Evolutionary conservation across 306 rosid genomes (phyloP), one percentile per base, ranked within the genome.

Genomic region (Cucurbita maxima): DNA sequence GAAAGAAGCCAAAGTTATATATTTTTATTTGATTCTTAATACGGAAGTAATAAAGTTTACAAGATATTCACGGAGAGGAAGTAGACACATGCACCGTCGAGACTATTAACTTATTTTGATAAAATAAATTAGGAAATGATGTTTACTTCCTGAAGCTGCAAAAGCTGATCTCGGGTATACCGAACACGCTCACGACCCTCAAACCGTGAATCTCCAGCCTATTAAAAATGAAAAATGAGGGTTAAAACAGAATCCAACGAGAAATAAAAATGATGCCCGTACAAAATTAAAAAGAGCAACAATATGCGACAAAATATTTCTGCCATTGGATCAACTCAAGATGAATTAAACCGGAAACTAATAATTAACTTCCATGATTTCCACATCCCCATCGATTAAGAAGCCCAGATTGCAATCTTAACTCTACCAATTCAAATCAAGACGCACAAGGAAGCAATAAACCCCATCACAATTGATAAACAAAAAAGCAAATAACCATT

Each of bases 131-230:
- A 47, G 41, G 62, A 18, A 15, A 37, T 5, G 36, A 61, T 34
- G 58, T 47, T 85, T 86, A 95, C 99, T 97, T 89, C 86, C 69
- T 83, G 86, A 58, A 91, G 87, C 62, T 78, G 85, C 57, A 95
- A 79, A 60, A 95, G 87, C 85, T 89, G 90, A 68, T 91, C 97
- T 59, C 85, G 84, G 47, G 87, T 84, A 82, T 88, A 95, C 25
- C 82, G 83, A 78, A 91, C 93, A 6, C 81, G 86, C 74, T 95
- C 97, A 34, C 80, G 96, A 58, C 93, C 91, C 76, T 95, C 99
- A 79, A 91, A 91, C 75, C 96, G 83, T 5, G 90, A 70, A 73
- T 95, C 99, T 79, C 96, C 99, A 74, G 82, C 82, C 99, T 91
- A 76, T 67, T 79, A 16, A 10, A 74, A 40, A 74, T 14, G 38